Conservation (phyloP, 495 filamentous ascomycete genomes). For the Cudoniella acicularis region DNA sequence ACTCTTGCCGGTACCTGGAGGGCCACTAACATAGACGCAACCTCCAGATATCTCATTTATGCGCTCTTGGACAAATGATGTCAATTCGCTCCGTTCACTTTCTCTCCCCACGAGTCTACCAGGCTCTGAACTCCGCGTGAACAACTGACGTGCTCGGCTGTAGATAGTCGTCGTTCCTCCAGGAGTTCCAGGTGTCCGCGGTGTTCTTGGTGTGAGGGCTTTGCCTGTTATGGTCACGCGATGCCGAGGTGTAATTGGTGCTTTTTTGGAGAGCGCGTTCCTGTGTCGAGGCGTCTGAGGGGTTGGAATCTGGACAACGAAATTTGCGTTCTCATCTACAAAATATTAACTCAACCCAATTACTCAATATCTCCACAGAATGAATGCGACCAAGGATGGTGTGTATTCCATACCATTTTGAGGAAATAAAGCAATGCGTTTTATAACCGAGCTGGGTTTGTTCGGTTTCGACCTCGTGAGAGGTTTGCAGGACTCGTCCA, state of each 20-base stretch:
- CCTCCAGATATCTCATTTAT: conserved; percentile 59
- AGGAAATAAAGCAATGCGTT: conserved; percentile 11
- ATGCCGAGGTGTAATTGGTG: conserved; percentile 66
- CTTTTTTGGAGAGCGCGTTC: conserved; percentile 58
- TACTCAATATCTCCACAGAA: neutral
- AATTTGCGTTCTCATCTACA: conserved; percentile 20
- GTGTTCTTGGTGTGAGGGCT: conserved; percentile 63
- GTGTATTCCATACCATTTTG: conserved; percentile 7
- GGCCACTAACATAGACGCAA: conserved; percentile 94
- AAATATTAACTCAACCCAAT: neutral
- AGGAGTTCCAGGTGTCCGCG: conserved; percentile 63
- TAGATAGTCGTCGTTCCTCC: conserved; percentile 65
- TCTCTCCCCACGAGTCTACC: conserved; percentile 80
- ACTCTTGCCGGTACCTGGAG: conserved; percentile 95
- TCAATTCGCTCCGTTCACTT: conserved; percentile 67
- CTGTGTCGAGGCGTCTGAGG: conserved; percentile 66
- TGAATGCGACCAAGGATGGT: neutral
- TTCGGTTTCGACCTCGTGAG: conserved; percentile 15
- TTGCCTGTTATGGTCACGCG: conserved; percentile 59
- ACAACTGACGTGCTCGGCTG: conserved; percentile 80
- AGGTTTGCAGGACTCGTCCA: conserved; percentile 22
- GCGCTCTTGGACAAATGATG: conserved; percentile 63
- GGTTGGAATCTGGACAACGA: conserved; percentile 25
- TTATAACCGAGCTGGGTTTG: conserved; percentile 8
- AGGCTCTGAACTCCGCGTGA: conserved; percentile 73